phyloP scores from a whole-genome alignment of 2,329 filamentous ascomycete species.

The Beauveria scarabaeidicola region DNA sequence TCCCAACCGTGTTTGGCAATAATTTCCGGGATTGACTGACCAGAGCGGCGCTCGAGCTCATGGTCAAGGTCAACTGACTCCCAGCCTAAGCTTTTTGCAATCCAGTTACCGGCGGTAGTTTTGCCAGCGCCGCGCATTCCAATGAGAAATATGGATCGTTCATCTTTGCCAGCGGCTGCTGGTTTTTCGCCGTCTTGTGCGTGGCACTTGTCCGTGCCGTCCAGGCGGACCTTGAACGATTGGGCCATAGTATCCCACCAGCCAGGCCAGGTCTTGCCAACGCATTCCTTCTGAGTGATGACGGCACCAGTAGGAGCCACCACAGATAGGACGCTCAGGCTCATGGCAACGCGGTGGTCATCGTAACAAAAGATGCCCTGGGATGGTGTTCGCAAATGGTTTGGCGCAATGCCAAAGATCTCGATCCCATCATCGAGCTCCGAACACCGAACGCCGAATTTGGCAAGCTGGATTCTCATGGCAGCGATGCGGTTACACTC shows the following conservation, averaged over 20 bases:
- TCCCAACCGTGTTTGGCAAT: slow-evolving; percentile 75
- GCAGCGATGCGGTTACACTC: slow-evolving; percentile 95
- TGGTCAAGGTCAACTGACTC: slow-evolving; percentile 81
- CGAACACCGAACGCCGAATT: slow-evolving; percentile 79
- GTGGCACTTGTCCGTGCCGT: slow-evolving; percentile 54
- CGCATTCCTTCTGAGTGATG: slow-evolving; percentile 84
- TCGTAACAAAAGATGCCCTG: slow-evolving; percentile 84
- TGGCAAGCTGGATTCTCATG: slow-evolving; percentile 90
- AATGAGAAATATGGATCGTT: slow-evolving; percentile 81
- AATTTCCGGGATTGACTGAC: slow-evolving; percentile 76
- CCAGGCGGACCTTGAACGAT: slow-evolving; percentile 67
- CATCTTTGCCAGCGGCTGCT: slow-evolving; percentile 15
- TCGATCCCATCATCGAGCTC: slow-evolving; percentile 95
- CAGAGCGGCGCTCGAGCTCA: slow-evolving; percentile 67
- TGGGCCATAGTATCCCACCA: slow-evolving; percentile 91
- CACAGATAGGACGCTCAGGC: slow-evolving; percentile 81
- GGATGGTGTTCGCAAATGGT: slow-evolving; percentile 44
- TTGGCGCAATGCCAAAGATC: slow-evolving; percentile 44
- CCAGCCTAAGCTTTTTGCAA: slow-evolving; percentile 64
- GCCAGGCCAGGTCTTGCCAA: slow-evolving; percentile 95
- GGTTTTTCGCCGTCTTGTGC: slow-evolving; percentile 14
- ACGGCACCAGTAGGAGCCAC: slow-evolving; percentile 63
- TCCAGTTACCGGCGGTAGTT: slow-evolving; percentile 85
- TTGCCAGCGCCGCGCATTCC: slow-evolving; percentile 97
- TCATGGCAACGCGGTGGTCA: slow-evolving; percentile 97